These are phyloP conservation scores for Trichosporon ovoides DNA, from an alignment of 1,284 basidiomycete species.

Conservation along the genomic window DNA sequence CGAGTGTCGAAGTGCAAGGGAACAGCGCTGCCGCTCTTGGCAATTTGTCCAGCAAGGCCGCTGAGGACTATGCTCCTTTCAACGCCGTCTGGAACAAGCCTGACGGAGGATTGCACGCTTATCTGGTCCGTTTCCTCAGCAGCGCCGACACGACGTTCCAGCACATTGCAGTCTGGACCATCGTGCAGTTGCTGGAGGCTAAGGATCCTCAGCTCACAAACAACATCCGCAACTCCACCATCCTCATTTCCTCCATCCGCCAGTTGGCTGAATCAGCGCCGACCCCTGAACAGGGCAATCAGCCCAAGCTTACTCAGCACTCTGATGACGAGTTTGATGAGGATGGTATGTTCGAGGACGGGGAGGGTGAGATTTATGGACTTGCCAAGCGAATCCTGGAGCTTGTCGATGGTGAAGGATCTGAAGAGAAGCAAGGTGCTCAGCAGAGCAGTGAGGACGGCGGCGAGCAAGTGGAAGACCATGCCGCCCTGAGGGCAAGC, in stretches of 20 bases:
- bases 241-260: conserved; percentile 77
- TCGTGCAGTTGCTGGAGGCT: conserved; percentile 92
- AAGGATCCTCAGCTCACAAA: conserved; percentile 83
- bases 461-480: conserved; percentile 32
- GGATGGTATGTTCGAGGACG: conserved; percentile 59
- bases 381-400: conserved; percentile 79
- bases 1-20: conserved; percentile 96
- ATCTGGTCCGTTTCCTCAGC: conserved; percentile 89
- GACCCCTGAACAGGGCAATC: conserved; percentile 53
- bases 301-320: not conserved
- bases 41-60: conserved; percentile 91
- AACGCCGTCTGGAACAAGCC: conserved; percentile 98
- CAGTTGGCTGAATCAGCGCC: conserved; percentile 70
- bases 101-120: conserved; percentile 92
- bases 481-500: conserved; percentile 42
- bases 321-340: conserved; percentile 65
- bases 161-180: conserved; percentile 98
- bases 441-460: conserved; percentile 15
- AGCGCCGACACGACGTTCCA: conserved; percentile 98
- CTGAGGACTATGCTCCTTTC: conserved; percentile 96
- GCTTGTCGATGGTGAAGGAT: conserved; percentile 52
- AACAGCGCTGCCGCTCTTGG: conserved; percentile 97
- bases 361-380: conserved; percentile 65
- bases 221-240: conserved; percentile 75
- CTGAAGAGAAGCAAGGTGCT: conserved; percentile 9